Base-by-base conservation (phyloP, 768 basidiomycete genomes). In the Hygrocybe punicea region DNA sequence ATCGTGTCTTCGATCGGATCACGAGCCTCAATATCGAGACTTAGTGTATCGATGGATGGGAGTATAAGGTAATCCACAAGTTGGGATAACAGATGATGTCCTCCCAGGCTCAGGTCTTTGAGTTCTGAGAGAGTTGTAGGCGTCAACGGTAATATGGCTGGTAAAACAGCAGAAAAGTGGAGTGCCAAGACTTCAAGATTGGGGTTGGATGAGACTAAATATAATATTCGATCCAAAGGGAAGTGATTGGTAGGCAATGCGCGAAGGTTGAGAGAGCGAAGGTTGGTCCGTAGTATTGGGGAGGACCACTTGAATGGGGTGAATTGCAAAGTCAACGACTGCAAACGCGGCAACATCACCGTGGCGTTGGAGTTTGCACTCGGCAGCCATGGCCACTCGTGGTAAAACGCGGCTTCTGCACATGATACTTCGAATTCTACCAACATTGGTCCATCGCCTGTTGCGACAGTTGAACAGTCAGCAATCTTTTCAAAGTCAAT, bases 251-350 rank as follows among this genome's bases (percentile, higher is more conserved):
- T 82, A 14, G 85, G 84, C 9, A 89, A 81, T 1, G 86, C 80
- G 24, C 84, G 84, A 36, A 91, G 77, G 56, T 80, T 83, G 55
- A 90, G 77, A 2, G 78, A 76, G 40, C 75, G 78, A 11, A 90
- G 73, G 54, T 80, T 79, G 11, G 78, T 77, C 37, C 77, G 79
- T 64, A 91, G 81, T 72, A 90, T 82, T 1, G 89, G 85, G 0
- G 87, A 86, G 3, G 84, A 84, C 83, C 86, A 87, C 68, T 84
- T 86, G 76, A 90, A 89, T 0, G 89, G 87, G 4, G 85, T 80
- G 59, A 87, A 80, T 62, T 87, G 84, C 10, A 90, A 73, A 23
- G 86, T 87, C 11, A 91, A 71, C 0, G 81, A 78, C 56, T 76
- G 67, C 23, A 89, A 75, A 24, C 76, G 75, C 5, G 81, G 78